A percentile compares a stretch with the other conserved stretches of the same genome.
Conservation (phyloP, 371 early-diverging fungal genomes). For the Aphelidium insulamus region DNA sequence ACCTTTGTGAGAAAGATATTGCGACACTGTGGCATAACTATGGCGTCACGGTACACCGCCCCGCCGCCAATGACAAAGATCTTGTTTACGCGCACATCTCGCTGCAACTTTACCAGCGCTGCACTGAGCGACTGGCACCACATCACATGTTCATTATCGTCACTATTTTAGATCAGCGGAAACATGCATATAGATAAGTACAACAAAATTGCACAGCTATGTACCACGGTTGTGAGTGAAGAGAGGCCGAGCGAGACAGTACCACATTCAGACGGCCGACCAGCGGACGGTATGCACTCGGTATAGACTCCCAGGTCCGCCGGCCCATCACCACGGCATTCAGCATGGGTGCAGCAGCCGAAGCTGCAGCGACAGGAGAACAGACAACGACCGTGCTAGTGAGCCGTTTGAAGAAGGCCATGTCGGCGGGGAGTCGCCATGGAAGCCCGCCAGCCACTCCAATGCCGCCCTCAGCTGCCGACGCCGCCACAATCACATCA, state of each 20-base stretch:
- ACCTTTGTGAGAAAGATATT: conserved; percentile 35
- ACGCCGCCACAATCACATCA: conserved; percentile 43
- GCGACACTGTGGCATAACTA: conserved; percentile 21
- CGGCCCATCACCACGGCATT: conserved; percentile 81
- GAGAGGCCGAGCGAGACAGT: conserved; percentile 29
- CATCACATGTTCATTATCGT: too few relatives aligned
- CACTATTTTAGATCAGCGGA: not conserved
- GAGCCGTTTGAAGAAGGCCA: conserved; percentile 51
- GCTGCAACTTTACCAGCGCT: too few relatives aligned
- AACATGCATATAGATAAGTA: not conserved
- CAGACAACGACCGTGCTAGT: conserved; percentile 16
- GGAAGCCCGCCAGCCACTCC: conserved; percentile 44
- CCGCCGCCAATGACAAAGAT: conserved; percentile 41
- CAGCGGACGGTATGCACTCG: conserved; percentile 47
- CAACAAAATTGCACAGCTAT: conserved; percentile 2
- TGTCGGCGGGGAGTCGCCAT: conserved; percentile 65
- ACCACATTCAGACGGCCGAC: conserved; percentile 53
- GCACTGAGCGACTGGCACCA: too few relatives aligned
- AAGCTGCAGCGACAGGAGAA: not conserved
- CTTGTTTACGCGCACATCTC: conserved; percentile 7
- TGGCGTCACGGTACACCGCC: conserved; percentile 26
- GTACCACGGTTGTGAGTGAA: conserved; percentile 14
- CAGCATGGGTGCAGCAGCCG: conserved; percentile 2
- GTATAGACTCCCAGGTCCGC: conserved; percentile 71
- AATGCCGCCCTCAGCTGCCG: conserved; percentile 49